These are phyloP conservation scores for Rhododendron kiyosumense DNA, from an alignment of 148 eudicot genomes.

Conservation along the genomic window DNA sequence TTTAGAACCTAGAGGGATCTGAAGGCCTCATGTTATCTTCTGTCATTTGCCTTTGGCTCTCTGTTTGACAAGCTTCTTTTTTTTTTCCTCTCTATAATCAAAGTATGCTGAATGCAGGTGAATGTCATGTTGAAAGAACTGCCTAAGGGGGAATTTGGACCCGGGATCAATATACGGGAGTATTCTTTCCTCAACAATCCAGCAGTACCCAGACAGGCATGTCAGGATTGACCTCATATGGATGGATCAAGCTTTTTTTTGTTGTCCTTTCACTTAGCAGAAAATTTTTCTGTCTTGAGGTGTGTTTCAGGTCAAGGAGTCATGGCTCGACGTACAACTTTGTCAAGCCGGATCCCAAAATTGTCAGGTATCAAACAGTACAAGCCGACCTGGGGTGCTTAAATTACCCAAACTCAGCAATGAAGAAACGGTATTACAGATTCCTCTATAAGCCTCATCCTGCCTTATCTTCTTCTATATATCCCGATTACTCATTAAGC, in stretches of 20 bases:
- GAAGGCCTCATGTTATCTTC: not conserved
- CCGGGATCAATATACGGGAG: constrained; percentile 67
- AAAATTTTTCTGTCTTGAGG: not conserved
- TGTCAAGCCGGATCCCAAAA: constrained; percentile 78
- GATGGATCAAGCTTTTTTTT: not conserved
- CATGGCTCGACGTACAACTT: constrained; percentile 95
- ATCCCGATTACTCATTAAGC: not conserved
- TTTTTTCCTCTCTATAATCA: not conserved
- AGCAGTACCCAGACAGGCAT: constrained; percentile 63
- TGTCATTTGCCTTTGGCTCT: not conserved
- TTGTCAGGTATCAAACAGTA: constrained; percentile 47
- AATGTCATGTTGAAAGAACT: constrained; percentile 63
- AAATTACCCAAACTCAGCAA: constrained; percentile 76
- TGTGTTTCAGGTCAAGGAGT: constrained; percentile 72
- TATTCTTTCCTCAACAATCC: constrained; percentile 89
- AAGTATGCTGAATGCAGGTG: constrained; percentile 43
- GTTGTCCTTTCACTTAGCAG: not conserved
- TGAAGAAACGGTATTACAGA: constrained; percentile 71
- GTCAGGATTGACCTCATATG: not conserved
- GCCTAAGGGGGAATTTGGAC: constrained; percentile 73
- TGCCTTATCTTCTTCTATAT: not conserved
- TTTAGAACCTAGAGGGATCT: not conserved
- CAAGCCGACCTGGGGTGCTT: constrained; percentile 40
- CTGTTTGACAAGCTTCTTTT: not conserved
- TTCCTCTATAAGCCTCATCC: not conserved